Evolutionary conservation across 768 basidiomycete species (phyloP), one percentile per base, ranked within the genome.

Genomic region (Pisolithus microcarpus): DNA sequence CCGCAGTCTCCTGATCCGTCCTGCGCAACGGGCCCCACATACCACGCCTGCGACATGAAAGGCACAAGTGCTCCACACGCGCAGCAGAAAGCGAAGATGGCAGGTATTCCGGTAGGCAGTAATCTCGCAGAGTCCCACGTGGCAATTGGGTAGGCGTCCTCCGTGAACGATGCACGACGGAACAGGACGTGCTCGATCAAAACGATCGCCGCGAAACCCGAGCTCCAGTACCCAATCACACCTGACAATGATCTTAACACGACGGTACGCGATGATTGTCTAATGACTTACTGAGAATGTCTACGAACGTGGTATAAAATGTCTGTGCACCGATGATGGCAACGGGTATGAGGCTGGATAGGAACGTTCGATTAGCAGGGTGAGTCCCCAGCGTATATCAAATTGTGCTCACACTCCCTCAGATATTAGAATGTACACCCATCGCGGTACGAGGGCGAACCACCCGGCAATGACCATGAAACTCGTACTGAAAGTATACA

Each of bases 1-100:
- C 74, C 77, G 37, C 79, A 72, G 50, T 80, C 78, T 6, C 78
- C 78, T 11, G 74, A 70, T 4, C 71, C 69, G 6, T 52, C 48
- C 23, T 46, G 59, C 21, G 78, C 78, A 31, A 80, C 72, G 0
- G 76, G 75, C 0, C 78, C 78, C 4, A 68, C 66, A 53, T 72
- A 80, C 76, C 75, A 80, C 38, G 62, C 76, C 42, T 80, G 77
- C 42, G 72, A 70, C 77, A 79, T 79, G 52, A 72, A 74, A 10
- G 74, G 70, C 5, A 78, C 62, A 38, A 75, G 58, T 26, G 72
- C 60, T 4, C 73, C 69, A 23, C 67, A 69, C 2, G 67, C 70
- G 37, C 70, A 72, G 11, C 67, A 18, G 43, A 74, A 73, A 2
- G 76, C 65, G 16, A 70, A 28, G 8, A 75, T 57, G 0, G 74